These are phyloP conservation scores for Globisporangium ultimum DNA, from an alignment of 352 stramenopile genomes.

Conservation along the genomic window DNA sequence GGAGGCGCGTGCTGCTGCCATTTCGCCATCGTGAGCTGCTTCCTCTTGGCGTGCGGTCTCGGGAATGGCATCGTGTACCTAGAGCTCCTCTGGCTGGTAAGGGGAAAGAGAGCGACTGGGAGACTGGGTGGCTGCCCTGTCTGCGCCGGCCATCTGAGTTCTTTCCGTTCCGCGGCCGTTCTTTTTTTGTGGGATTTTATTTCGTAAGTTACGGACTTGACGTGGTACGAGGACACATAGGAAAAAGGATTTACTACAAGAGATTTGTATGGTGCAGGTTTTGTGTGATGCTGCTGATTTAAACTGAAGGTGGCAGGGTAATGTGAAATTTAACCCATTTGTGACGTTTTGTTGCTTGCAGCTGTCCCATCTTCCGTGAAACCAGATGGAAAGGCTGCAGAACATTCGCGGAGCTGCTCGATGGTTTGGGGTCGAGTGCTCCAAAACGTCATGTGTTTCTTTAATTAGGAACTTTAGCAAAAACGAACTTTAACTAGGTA, in stretches of 20 bases:
- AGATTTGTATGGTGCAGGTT: neutral
- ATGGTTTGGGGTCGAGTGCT: neutral
- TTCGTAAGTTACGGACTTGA: too few relatives aligned
- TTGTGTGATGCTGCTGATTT: neutral
- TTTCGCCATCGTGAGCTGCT: conserved; percentile 11
- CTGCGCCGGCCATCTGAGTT: neutral
- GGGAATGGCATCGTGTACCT: conserved; percentile 3
- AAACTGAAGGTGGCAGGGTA: neutral
- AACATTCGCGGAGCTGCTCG: neutral
- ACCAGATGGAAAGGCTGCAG: conserved; percentile 6
- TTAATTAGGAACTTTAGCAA: neutral
- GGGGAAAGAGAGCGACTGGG: neutral
- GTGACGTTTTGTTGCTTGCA: neutral
- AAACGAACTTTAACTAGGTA: too few relatives aligned
- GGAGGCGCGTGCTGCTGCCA: conserved; percentile 6
- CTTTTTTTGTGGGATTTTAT: neutral
- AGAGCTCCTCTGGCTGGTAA: neutral
- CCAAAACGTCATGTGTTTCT: neutral
- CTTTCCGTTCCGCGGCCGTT: neutral
- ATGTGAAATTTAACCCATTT: neutral
- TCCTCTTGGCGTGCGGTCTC: conserved; percentile 5
- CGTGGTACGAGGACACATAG: neutral
- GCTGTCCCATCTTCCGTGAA: neutral
- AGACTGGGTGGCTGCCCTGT: neutral
- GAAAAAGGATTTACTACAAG: too few relatives aligned